Conservation (phyloP, 495 filamentous ascomycete species). For the Daldinia loculata region DNA sequence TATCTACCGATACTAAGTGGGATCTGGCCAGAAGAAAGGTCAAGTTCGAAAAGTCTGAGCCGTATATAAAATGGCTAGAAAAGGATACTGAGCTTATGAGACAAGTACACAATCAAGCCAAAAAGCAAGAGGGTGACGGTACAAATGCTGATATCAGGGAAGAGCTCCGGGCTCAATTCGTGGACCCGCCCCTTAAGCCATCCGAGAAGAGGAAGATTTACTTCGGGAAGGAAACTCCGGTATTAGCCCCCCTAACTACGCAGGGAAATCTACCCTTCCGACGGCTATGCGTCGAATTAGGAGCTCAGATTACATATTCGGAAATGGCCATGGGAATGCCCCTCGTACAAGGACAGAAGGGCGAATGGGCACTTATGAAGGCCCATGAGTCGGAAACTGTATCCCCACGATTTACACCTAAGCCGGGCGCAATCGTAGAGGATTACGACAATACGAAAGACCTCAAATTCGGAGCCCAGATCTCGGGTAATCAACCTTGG, state of each 20-base stretch:
- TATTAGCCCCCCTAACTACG: constrained; percentile 85
- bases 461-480: constrained; percentile 88
- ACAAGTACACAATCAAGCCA: constrained; percentile 59
- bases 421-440: constrained; percentile 62
- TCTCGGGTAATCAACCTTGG: constrained; percentile 89
- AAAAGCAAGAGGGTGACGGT: constrained; percentile 52
- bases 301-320: constrained; percentile 93
- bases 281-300: constrained; percentile 86
- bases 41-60: constrained; percentile 72
- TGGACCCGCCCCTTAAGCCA: constrained; percentile 83
- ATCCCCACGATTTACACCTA: constrained; percentile 65
- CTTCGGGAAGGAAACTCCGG: constrained; percentile 90
- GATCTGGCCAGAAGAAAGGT: constrained; percentile 73
- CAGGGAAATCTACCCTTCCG: constrained; percentile 98
- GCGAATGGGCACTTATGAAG: constrained; percentile 94
- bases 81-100: constrained; percentile 65
- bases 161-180: constrained; percentile 80
- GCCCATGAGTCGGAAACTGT: constrained; percentile 81
- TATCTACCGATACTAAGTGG: constrained; percentile 70
- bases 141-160: constrained; percentile 51
- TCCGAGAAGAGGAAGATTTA: constrained; percentile 94
- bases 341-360: constrained; percentile 87
- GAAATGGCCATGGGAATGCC: constrained; percentile 97
- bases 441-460: constrained; percentile 85
- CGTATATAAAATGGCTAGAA: constrained; percentile 78